Percentiles rank a stretch among this genome's conserved stretches.
These are phyloP conservation scores for Dryas alaskensis DNA, from an alignment of 306 rosid genomes.

Conservation along the genomic window DNA sequence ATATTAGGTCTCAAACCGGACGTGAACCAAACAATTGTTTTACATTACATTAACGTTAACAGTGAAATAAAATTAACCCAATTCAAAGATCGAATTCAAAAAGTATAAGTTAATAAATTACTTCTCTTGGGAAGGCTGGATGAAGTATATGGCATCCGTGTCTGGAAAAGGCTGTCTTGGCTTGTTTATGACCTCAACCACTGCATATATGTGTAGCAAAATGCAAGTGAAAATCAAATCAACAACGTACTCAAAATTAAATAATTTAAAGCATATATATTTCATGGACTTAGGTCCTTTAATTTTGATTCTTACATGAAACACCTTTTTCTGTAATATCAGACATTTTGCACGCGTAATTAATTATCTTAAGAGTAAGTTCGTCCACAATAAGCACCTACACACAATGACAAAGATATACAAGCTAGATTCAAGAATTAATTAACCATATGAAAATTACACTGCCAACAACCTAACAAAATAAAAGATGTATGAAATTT, in stretches of 20 bases:
- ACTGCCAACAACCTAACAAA: background rate
- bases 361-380: constrained; percentile 90
- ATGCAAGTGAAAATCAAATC: constrained; percentile 9
- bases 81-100: background rate
- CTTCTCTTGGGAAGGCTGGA: constrained; percentile 92
- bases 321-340: constrained; percentile 95
- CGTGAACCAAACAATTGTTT: background rate
- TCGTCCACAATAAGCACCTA: constrained; percentile 96
- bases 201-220: constrained; percentile 38
- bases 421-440: constrained; percentile 9
- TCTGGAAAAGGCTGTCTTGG: constrained; percentile 92
- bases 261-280: background rate
- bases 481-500: constrained; percentile 5
- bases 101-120: constrained; percentile 33
- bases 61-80: too few relatives aligned
- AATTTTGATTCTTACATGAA: constrained; percentile 67
- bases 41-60: too few relatives aligned
- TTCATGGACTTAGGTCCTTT: background rate
- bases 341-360: constrained; percentile 95
- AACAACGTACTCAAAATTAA: background rate
- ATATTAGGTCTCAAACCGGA: background rate
- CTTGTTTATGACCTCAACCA: constrained; percentile 94
- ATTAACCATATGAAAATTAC: constrained; percentile 20
- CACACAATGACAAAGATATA: constrained; percentile 18
- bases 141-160: constrained; percentile 94